Conservation (phyloP, 73 alveolate genomes). For the Paramecium caudatum region DNA sequence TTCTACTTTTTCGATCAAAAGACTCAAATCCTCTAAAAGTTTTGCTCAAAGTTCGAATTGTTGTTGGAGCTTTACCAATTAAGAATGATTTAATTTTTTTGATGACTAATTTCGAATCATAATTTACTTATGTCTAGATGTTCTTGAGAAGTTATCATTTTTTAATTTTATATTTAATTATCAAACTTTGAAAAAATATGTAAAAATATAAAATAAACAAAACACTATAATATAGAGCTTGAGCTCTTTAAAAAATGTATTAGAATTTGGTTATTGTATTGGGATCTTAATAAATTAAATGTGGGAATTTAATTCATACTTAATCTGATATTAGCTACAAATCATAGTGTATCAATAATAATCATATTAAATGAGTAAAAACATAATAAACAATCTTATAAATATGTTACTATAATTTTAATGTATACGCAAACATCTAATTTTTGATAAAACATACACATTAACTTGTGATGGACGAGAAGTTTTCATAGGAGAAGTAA, state of each 20-base stretch:
- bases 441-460: slow-evolving; percentile 31
- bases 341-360: too few relatives aligned
- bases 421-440: slow-evolving; percentile 38
- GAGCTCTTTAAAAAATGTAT: too few relatives aligned
- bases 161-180: too few relatives aligned
- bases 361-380: neutral
- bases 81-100: slow-evolving; percentile 25
- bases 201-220: too few relatives aligned
- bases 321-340: too few relatives aligned
- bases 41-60: slow-evolving; percentile 90
- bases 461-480: neutral
- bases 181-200: too few relatives aligned
- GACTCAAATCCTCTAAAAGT: slow-evolving; percentile 91
- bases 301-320: too few relatives aligned
- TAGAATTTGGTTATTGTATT: too few relatives aligned
- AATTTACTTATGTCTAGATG: slow-evolving; percentile 20
- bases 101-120: neutral
- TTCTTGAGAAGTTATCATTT: slow-evolving; percentile 62
- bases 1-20: slow-evolving; percentile 92
- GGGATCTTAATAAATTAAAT: too few relatives aligned
- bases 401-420: slow-evolving; percentile 45
- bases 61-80: neutral
- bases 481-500: slow-evolving; percentile 58
- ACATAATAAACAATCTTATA: neutral
- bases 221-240: too few relatives aligned